These are phyloP conservation scores for Backusella luteola DNA, from an alignment of 192 early-diverging fungal species.

Conservation along the genomic window DNA sequence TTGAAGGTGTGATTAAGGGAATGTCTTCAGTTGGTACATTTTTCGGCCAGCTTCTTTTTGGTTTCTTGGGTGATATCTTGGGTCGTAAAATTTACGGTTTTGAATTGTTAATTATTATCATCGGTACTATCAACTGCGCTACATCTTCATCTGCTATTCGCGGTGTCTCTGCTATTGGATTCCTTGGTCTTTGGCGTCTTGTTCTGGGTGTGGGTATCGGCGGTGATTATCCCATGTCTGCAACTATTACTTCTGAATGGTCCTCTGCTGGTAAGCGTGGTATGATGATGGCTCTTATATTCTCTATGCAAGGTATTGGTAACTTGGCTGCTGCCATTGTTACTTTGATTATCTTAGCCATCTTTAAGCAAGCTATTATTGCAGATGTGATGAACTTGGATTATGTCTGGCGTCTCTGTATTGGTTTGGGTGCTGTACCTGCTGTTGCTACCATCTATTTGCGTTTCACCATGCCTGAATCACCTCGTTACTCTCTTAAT, in stretches of 20 bases:
- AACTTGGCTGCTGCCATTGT: slow-evolving; percentile 81
- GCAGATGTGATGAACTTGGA: slow-evolving; percentile 70
- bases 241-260: slow-evolving; percentile 89
- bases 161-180: slow-evolving; percentile 67
- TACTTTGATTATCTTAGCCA: slow-evolving; percentile 69
- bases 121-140: slow-evolving; percentile 79
- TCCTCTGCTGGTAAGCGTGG: slow-evolving; percentile 78
- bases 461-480: slow-evolving; percentile 89
- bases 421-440: slow-evolving; percentile 84
- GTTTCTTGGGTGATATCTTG: slow-evolving; percentile 80
- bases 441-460: slow-evolving; percentile 84
- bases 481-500: slow-evolving; percentile 80
- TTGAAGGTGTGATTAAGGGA: slow-evolving; percentile 83
- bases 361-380: slow-evolving; percentile 69
- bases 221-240: slow-evolving; percentile 93
- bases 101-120: slow-evolving; percentile 88
- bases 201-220: slow-evolving; percentile 93
- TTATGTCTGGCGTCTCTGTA: slow-evolving; percentile 88
- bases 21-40: slow-evolving; percentile 82
- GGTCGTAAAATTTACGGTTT: slow-evolving; percentile 88
- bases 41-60: slow-evolving; percentile 84
- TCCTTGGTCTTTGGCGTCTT: slow-evolving; percentile 88
- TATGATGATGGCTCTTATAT: slow-evolving; percentile 60
- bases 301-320: slow-evolving; percentile 94
- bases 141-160: slow-evolving; percentile 65